Conservation (phyloP, 306 rosid species). For the Trifolium pratense region DNA sequence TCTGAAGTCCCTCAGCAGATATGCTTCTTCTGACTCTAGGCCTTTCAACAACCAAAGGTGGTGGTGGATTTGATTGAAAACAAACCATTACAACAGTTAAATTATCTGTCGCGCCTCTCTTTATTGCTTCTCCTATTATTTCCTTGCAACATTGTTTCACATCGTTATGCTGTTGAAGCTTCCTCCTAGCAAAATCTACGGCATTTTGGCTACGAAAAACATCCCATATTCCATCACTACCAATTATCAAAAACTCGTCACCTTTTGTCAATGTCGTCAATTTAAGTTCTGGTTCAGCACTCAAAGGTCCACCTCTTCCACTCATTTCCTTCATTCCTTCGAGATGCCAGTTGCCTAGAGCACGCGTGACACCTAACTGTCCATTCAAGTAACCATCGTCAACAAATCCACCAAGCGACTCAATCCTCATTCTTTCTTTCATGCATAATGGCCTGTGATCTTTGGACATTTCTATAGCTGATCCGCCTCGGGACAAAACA, state of each 20-base stretch:
- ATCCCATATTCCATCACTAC: conserved; percentile 96
- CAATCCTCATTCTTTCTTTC: conserved; percentile 72
- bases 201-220: conserved; percentile 82
- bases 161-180: conserved; percentile 88
- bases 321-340: conserved; percentile 84
- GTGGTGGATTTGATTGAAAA: conserved; percentile 85
- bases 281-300: conserved; percentile 90
- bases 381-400: conserved; percentile 82
- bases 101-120: conserved; percentile 74
- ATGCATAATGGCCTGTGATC: conserved; percentile 80
- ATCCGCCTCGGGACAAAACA: conserved; percentile 73
- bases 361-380: conserved; percentile 80
- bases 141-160: conserved; percentile 79
- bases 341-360: conserved; percentile 93
- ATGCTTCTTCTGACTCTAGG: conserved; percentile 73
- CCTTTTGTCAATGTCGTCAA: conserved; percentile 68
- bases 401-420: conserved; percentile 78
- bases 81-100: conserved; percentile 82
- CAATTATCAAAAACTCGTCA: conserved; percentile 87
- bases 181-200: conserved; percentile 75
- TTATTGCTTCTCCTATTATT: conserved; percentile 79
- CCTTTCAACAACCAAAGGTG: conserved; percentile 61
- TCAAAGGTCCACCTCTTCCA: conserved; percentile 79
- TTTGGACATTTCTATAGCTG: conserved; percentile 77
- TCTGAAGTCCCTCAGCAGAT: conserved; percentile 87